Evolutionary conservation across 345 rosid genomes (phyloP).

Genomic region (Eucalyptus virginea): DNA sequence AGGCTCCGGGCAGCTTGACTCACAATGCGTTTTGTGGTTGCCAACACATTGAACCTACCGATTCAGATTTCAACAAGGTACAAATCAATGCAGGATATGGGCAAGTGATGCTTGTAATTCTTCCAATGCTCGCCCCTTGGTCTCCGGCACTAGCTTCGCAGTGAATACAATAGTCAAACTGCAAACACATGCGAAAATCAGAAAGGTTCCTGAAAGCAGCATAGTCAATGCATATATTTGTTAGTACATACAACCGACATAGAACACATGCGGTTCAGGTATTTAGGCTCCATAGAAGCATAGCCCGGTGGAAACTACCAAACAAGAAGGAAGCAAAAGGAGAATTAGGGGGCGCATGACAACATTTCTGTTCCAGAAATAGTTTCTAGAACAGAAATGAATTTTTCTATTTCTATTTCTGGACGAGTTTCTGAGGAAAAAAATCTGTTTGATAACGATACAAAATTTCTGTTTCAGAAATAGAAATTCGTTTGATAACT

Average conservation of each 20-base stretch:
- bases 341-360: neutral
- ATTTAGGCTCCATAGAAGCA: neutral
- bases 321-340: neutral
- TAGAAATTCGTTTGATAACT: too few relatives aligned
- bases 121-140: slow-evolving; percentile 44
- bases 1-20: neutral
- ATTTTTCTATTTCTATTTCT: too few relatives aligned
- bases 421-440: too few relatives aligned
- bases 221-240: neutral
- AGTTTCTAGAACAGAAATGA: too few relatives aligned
- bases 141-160: slow-evolving; percentile 42
- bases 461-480: too few relatives aligned
- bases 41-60: neutral
- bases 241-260: neutral
- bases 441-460: too few relatives aligned
- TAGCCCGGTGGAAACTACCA: neutral
- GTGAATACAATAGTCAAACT: slow-evolving; percentile 17
- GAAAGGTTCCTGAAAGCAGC: slow-evolving; percentile 18
- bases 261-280: neutral
- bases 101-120: slow-evolving; percentile 36
- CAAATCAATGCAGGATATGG: neutral
- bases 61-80: neutral
- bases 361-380: too few relatives aligned
- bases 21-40: neutral
- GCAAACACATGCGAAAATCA: slow-evolving; percentile 15